Percentiles rank a stretch among this genome's conserved stretches.
Evolutionary conservation across 495 filamentous ascomycete species (phyloP).

Genomic region (Staphylotrichum longicolle): DNA sequence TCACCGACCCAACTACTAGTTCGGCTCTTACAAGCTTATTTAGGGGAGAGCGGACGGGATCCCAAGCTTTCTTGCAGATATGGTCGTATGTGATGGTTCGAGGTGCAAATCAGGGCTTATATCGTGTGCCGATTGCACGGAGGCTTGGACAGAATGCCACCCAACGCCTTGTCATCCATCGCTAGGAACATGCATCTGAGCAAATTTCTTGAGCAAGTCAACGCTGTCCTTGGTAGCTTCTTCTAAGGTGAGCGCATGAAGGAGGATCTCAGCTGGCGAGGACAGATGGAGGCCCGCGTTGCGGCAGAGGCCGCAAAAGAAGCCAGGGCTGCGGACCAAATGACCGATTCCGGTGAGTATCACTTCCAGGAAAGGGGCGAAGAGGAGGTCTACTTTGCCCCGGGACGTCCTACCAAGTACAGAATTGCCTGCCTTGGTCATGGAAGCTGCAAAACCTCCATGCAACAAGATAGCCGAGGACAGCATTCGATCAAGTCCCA

Average conservation of each 20-base stretch:
- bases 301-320: slow-evolving; percentile 56
- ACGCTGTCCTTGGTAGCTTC: slow-evolving; percentile 95
- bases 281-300: slow-evolving; percentile 82
- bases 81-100: too few species aligned
- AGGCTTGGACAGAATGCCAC: too few species aligned
- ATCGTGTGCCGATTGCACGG: not conserved
- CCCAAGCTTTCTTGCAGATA: too few species aligned
- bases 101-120: too few species aligned
- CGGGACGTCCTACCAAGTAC: slow-evolving; percentile 49
- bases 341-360: slow-evolving; percentile 55
- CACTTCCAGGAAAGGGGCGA: slow-evolving; percentile 92
- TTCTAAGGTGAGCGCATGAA: slow-evolving; percentile 99
- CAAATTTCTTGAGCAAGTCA: slow-evolving; percentile 90
- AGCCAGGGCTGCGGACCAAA: slow-evolving; percentile 44
- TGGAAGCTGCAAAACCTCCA: not conserved
- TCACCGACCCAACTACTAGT: slow-evolving; percentile 46
- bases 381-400: slow-evolving; percentile 96
- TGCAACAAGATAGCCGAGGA: not conserved
- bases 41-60: too few species aligned
- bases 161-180: too few species aligned
- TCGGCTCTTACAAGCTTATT: too few species aligned
- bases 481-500: slow-evolving; percentile 7
- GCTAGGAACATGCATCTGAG: slow-evolving; percentile 66
- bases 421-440: not conserved
- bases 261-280: slow-evolving; percentile 94